These are phyloP conservation scores for Erucastrum elatum DNA, from an alignment of 345 rosid species.

Conservation along the genomic window DNA sequence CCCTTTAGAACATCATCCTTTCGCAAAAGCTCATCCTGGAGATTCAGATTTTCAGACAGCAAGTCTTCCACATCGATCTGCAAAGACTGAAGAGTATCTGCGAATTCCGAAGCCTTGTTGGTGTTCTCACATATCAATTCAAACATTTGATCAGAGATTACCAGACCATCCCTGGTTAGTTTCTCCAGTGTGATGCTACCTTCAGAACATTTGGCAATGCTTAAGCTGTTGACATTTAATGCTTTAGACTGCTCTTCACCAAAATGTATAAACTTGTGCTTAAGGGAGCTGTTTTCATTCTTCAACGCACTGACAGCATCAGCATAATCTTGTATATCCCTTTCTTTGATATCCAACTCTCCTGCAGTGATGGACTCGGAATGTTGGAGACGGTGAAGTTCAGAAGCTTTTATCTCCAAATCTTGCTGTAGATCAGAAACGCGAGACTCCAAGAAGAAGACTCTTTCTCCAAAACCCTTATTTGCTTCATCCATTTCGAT, in stretches of 20 bases:
- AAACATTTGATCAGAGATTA: constrained; percentile 48
- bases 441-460: constrained; percentile 50
- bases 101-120: constrained; percentile 48
- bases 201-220: constrained; percentile 43
- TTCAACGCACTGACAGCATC: constrained; percentile 40
- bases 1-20: constrained; percentile 84
- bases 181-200: constrained; percentile 43
- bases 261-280: constrained; percentile 34
- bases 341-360: constrained; percentile 48
- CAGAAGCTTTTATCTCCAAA: constrained; percentile 51
- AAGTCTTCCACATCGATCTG: constrained; percentile 53
- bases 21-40: constrained; percentile 68
- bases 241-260: constrained; percentile 40
- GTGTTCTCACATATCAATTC: constrained; percentile 50
- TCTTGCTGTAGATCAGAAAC: constrained; percentile 53
- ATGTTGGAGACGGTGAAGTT: constrained; percentile 49
- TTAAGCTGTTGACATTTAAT: constrained; percentile 40
- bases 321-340: constrained; percentile 43
- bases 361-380: constrained; percentile 46
- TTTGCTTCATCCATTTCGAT: constrained; percentile 45
- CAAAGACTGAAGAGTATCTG: constrained; percentile 52
- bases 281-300: constrained; percentile 47
- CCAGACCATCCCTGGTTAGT: constrained; percentile 44
- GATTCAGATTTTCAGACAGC: constrained; percentile 53
- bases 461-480: constrained; percentile 44